These are phyloP conservation scores for Penicillium sp. DNA, from an alignment of 2,329 filamentous ascomycete species.

Conservation along the genomic window DNA sequence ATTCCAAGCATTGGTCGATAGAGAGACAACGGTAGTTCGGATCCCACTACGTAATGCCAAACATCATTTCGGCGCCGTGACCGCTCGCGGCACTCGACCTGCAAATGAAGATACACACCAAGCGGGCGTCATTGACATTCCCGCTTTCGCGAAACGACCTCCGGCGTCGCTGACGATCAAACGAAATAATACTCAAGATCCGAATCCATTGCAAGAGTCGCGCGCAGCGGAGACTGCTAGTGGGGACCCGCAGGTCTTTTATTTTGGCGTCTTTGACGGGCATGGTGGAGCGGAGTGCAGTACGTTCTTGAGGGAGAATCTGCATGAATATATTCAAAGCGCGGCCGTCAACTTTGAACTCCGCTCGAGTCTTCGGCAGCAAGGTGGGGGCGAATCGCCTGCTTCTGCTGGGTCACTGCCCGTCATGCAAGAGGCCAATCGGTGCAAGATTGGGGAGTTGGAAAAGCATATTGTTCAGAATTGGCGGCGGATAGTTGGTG, in stretches of 20 bases:
- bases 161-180: constrained; percentile 57
- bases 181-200: constrained; percentile 17
- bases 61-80: constrained; percentile 82
- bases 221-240: constrained; percentile 65
- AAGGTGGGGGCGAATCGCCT: constrained; percentile 5
- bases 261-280: constrained; percentile 94
- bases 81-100: constrained; percentile 71
- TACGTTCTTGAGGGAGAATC: constrained; percentile 71
- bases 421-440: constrained; percentile 50
- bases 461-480: constrained; percentile 65
- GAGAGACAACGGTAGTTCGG: constrained; percentile 87
- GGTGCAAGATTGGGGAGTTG: constrained; percentile 58
- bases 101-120: constrained; percentile 95
- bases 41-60: constrained; percentile 91
- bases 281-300: constrained; percentile 89
- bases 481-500: constrained; percentile 81
- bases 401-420: constrained; percentile 35
- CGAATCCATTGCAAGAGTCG: constrained; percentile 50
- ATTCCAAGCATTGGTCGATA: constrained; percentile 56
- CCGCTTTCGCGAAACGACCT: constrained; percentile 79
- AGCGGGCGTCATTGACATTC: constrained; percentile 86
- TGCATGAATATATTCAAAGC: constrained; percentile 85
- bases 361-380: constrained; percentile 60
- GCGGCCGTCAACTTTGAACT: constrained; percentile 71
- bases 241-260: constrained; percentile 94